Evolutionary conservation across 2,329 filamentous ascomycete species (phyloP), one percentile per base, ranked within the genome.

Genomic region (Paraphaeosphaeria minitans): DNA sequence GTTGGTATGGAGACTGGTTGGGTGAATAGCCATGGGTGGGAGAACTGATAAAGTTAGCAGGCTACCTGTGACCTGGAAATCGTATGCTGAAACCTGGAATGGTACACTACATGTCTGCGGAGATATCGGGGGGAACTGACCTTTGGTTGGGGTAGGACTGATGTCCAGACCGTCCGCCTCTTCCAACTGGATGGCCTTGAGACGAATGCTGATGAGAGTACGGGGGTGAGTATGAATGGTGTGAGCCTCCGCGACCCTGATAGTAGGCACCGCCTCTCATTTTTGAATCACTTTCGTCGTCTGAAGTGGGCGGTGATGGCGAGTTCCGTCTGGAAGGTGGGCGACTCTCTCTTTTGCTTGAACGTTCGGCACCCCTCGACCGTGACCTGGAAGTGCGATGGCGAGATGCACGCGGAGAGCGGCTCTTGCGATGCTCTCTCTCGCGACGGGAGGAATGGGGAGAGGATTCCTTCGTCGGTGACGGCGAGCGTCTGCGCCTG

Each of bases 201-300:
- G 88, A 86, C 19, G 87, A 89, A 47, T 82, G 83, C 64, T 86
- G 85, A 65, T 84, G 82, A 21, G 85, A 82, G 66, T 85, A 85
- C 55, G 85, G 83, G 41, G 87, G 84, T n/a, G 87, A 87, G 48
- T 84, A 82, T 24, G 82, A 81, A 66, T 84, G 85, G 56, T 82
- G 80, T n/a, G 68, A 53, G 9, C 72, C 73, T 24, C 77, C 75
- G 39, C 80, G 70, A 31, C 73, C 72, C 53, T 75, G 75, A 27
- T 73, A 66, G 22, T 68, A 76, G 27, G 70, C 66, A 13, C 51
- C 51, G 9, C 73, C 74, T 37, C 74, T 75, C 75, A 77, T 78
- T 21, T 68, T 73, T 31, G 60, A 57, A 50, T 71, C 67, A 48
- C 63, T 64, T 57, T 72, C 66, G 21, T 63, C 64, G n/a, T 63